Conservation (phyloP, 306 rosid genomes). For the Bauhinia variegata region DNA sequence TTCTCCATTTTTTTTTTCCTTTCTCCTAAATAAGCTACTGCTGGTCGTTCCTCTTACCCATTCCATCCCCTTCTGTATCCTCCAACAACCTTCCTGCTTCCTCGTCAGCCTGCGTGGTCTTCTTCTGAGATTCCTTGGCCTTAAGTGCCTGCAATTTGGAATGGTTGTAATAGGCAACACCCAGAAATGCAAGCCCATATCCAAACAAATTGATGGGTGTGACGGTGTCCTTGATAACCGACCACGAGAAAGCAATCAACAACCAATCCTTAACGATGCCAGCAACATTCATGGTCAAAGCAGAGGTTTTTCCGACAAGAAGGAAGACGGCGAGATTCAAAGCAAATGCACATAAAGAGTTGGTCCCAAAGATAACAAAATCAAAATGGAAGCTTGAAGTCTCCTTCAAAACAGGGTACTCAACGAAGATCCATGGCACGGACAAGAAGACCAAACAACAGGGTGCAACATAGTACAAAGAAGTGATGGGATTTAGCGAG, state of each 20-base stretch:
- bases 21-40: conserved; percentile 34
- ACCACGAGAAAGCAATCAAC: conserved; percentile 84
- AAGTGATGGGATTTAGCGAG: conserved; percentile 79
- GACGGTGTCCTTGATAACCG: conserved; percentile 83
- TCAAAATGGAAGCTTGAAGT: conserved; percentile 66
- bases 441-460: conserved; percentile 68
- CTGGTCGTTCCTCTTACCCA: conserved; percentile 59
- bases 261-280: conserved; percentile 94
- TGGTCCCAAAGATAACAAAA: conserved; percentile 68
- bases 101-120: conserved; percentile 61
- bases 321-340: conserved; percentile 81
- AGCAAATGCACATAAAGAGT: conserved; percentile 80
- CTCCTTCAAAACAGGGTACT: conserved; percentile 64
- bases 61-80: conserved; percentile 64
- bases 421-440: conserved; percentile 77
- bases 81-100: conserved; percentile 71
- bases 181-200: conserved; percentile 77
- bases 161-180: conserved; percentile 83
- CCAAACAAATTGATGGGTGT: conserved; percentile 83
- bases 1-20: conserved; percentile 17
- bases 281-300: conserved; percentile 90
- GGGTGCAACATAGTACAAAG: conserved; percentile 79
- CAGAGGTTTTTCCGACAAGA: conserved; percentile 86
- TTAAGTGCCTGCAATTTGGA: conserved; percentile 78
- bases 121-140: conserved; percentile 87